Evolutionary conservation across 169 alveolate genomes (phyloP), one percentile per base, ranked within the genome.

Genomic region (Cryptosporidium viatorum): DNA sequence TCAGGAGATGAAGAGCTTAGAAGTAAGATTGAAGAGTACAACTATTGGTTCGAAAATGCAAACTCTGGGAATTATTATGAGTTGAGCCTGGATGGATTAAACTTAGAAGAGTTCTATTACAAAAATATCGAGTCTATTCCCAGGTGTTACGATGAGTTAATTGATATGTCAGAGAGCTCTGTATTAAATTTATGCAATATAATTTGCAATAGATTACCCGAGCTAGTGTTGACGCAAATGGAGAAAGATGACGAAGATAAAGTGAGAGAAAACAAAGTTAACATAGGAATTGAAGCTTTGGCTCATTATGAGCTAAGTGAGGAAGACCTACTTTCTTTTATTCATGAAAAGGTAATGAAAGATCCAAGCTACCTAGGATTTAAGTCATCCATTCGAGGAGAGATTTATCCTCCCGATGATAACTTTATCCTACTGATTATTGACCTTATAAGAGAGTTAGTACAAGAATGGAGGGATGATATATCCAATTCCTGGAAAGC

Each of bases 381-480:
- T 62, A 60, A 12, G 37, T 80, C 89, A 43, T 60, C 89, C 14
- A 39, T 80, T 21, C 41, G 75, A 37, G 43, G 37, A 23, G 73
- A 62, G 3, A n/a, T 80, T 2, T 45, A 58, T n/a, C 89, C 89
- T 48, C 89, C 89, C 5, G 89, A 80, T 59, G 89, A 80, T 65
- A 80, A 80, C 50, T 80, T 45, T 41, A 80, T 80, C 31, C 31
- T 80, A 3, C 43, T 80, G n/a, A 48, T 62, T 65, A 60, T 80
- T 37, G 89, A 80, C 29, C 41, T 80, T 9, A 80, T 80, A 7
- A 21, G 39, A 26, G 89, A 80, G 23, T 16, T 80, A 6, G 35
- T 80, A 9, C 12, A 52, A 33, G 80, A 80, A 62, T 62, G 68
- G 62, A 62, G 33, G 21, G n/a, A 31, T n/a, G 39, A 21, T 39